These are phyloP conservation scores for Antrodiella citrinella DNA, from an alignment of 768 basidiomycete genomes.

Conservation along the genomic window DNA sequence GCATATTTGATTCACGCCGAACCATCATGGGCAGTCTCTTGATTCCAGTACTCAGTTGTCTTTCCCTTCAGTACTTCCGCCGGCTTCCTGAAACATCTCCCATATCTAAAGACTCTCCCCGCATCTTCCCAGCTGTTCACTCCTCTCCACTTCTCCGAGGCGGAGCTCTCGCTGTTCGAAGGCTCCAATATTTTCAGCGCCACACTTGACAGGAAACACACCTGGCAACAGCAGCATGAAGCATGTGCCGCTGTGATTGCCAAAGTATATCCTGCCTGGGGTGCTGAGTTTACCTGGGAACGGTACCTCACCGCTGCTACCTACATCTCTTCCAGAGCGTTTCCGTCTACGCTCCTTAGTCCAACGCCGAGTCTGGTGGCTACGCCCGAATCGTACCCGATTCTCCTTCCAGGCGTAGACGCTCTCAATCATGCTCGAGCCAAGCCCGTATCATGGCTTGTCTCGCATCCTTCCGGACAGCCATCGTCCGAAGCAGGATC, in stretches of 20 bases:
- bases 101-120: constrained; percentile 69
- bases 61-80: constrained; percentile 6
- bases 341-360: constrained; percentile 77
- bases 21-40: too few relatives aligned
- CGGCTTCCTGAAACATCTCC: constrained; percentile 28
- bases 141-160: constrained; percentile 58
- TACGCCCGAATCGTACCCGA: constrained; percentile 51
- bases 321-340: constrained; percentile 81
- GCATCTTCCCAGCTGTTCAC: constrained; percentile 48
- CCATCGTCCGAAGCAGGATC: constrained; percentile 15
- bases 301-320: constrained; percentile 64
- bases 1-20: too few relatives aligned
- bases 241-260: constrained; percentile 39
- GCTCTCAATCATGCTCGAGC: constrained; percentile 77
- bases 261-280: constrained; percentile 32
- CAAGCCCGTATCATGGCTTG: constrained; percentile 77
- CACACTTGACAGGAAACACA: constrained; percentile 52
- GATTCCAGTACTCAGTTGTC: constrained; percentile 4
- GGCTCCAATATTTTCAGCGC: constrained; percentile 83
- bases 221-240: constrained; percentile 58
- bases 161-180: constrained; percentile 57
- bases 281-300: constrained; percentile 58
- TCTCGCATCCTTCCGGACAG: constrained; percentile 22
- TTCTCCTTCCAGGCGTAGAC: constrained; percentile 85
- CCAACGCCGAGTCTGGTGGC: constrained; percentile 42